phyloP scores from a whole-genome alignment of 768 basidiomycete genomes.

The Phylloporus sp. region DNA sequence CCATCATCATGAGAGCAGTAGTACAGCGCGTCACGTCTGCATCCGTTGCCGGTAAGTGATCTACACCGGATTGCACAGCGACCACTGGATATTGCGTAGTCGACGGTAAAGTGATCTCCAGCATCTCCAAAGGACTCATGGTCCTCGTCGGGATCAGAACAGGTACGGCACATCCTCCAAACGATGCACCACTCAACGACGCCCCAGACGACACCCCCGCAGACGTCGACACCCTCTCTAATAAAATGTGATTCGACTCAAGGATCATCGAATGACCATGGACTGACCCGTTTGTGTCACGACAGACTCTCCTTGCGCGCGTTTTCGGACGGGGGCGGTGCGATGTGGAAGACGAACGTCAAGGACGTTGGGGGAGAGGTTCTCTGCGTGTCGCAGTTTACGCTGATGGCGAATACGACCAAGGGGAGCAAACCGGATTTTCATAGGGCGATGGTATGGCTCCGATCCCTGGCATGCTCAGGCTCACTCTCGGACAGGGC shows the following conservation, averaged over 20 bases:
- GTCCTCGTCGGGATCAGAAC: conserved; percentile 85
- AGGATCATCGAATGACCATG: neutral
- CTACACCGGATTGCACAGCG: neutral
- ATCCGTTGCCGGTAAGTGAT: conserved; percentile 67
- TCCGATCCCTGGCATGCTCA: too few species aligned
- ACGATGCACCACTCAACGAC: conserved; percentile 3
- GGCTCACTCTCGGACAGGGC: conserved; percentile 40
- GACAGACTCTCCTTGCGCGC: conserved; percentile 65
- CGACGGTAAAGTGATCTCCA: conserved; percentile 71
- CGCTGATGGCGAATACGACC: conserved; percentile 77
- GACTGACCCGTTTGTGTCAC: conserved; percentile 5
- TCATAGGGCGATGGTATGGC: conserved; percentile 81
- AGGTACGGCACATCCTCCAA: conserved; percentile 41
- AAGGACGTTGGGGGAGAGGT: conserved; percentile 88
- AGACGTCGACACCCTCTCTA: conserved; percentile 68
- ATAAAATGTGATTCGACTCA: conserved; percentile 65
- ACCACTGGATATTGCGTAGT: conserved; percentile 43
- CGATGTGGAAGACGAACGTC: conserved; percentile 85
- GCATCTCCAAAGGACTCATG: conserved; percentile 81
- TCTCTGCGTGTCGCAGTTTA: conserved; percentile 93
- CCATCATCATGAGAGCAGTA: conserved; percentile 67
- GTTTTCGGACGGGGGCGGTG: conserved; percentile 57
- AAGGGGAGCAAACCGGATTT: conserved; percentile 94
- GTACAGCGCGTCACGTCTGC: conserved; percentile 80
- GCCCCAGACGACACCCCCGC: conserved; percentile 67